These are phyloP conservation scores for Gaeumannomyces tritici DNA, from an alignment of 2,329 filamentous ascomycete species.

Conservation along the genomic window DNA sequence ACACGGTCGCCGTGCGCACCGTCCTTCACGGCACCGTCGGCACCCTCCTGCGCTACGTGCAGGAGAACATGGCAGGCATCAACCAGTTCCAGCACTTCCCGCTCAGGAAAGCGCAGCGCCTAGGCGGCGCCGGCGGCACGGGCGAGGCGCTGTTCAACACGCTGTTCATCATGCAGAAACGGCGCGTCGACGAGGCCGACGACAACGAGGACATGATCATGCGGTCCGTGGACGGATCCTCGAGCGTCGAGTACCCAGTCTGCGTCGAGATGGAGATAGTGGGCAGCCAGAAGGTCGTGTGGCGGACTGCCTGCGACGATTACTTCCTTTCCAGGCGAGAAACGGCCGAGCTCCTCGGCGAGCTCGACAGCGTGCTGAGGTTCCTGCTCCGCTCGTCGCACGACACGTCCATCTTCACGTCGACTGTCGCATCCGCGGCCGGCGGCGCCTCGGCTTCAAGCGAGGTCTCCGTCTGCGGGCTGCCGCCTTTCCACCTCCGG, in stretches of 20 bases:
- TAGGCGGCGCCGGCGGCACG: slow-evolving; percentile 19
- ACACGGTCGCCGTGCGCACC: slow-evolving; percentile 68
- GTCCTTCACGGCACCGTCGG: slow-evolving; percentile 59
- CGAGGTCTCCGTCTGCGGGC: slow-evolving; percentile 53
- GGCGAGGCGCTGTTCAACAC: slow-evolving; percentile 40
- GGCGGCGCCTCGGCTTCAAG: not conserved
- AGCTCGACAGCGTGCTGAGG: slow-evolving; percentile 49
- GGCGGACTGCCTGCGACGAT: slow-evolving; percentile 64
- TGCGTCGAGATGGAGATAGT: slow-evolving; percentile 69
- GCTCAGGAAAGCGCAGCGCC: slow-evolving; percentile 56
- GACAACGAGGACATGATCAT: slow-evolving; percentile 32
- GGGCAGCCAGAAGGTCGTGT: slow-evolving; percentile 21
- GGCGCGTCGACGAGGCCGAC: not conserved
- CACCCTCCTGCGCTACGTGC: slow-evolving; percentile 63
- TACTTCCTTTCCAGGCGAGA: slow-evolving; percentile 36
- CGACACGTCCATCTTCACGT: slow-evolving; percentile 41
- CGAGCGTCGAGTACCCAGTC: slow-evolving; percentile 70
- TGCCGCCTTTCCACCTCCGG: slow-evolving; percentile 32
- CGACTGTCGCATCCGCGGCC: slow-evolving; percentile 16
- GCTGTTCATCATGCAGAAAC: slow-evolving; percentile 44
- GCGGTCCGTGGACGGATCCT: slow-evolving; percentile 50
- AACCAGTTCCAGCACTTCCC: slow-evolving; percentile 70
- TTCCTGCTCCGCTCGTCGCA: slow-evolving; percentile 39
- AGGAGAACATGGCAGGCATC: slow-evolving; percentile 57
- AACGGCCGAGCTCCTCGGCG: slow-evolving; percentile 40